phyloP scores from a whole-genome alignment of 2,329 filamentous ascomycete genomes.

The Graphilbum ipis-grandicollis region DNA sequence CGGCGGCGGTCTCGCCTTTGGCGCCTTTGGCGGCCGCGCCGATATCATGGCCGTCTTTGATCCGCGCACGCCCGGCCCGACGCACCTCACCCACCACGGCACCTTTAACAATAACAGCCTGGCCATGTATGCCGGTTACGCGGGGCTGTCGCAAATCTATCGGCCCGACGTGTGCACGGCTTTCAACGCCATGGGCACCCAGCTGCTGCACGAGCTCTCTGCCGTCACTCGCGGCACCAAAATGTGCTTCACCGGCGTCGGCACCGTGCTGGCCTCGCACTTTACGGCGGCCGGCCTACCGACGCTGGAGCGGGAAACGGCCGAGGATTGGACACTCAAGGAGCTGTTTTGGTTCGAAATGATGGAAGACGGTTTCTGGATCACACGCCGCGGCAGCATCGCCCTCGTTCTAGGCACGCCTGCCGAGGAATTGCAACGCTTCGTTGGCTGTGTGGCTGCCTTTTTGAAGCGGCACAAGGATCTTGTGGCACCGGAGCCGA shows the following conservation, averaged over 20 bases:
- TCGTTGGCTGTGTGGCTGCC: conserved; percentile 4
- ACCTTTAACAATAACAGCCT: conserved; percentile 36
- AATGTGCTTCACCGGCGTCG: conserved; percentile 16
- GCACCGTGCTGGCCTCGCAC: conserved; percentile 18
- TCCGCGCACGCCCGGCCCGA: conserved; percentile 30
- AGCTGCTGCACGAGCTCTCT: conserved; percentile 14
- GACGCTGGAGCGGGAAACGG: conserved; percentile 2
- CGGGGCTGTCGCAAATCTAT: conserved; percentile 18
- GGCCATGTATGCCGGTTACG: conserved; percentile 33
- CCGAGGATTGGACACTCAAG: no score
- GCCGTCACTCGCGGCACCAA: conserved; percentile 12
- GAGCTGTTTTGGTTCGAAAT: conserved; percentile 10
- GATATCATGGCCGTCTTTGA: conserved; percentile 60
- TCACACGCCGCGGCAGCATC: conserved; percentile 6
- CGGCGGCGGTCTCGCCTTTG: conserved; percentile 40
- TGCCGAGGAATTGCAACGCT: conserved; percentile 6
- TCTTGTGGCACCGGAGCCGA: no score
- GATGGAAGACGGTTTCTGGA: conserved; percentile 8
- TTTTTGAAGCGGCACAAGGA: no score
- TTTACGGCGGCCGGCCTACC: conserved; percentile 10
- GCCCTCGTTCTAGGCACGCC: conserved; percentile 8
- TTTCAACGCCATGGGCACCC: conserved; percentile 16
- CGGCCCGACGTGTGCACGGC: conserved; percentile 14
- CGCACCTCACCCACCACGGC: conserved; percentile 31
- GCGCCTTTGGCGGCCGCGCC: conserved; percentile 35